Evolutionary conservation across 1,284 basidiomycete species (phyloP), one percentile per base, ranked within the genome.

Genomic region (Ustilago cynodontis): DNA sequence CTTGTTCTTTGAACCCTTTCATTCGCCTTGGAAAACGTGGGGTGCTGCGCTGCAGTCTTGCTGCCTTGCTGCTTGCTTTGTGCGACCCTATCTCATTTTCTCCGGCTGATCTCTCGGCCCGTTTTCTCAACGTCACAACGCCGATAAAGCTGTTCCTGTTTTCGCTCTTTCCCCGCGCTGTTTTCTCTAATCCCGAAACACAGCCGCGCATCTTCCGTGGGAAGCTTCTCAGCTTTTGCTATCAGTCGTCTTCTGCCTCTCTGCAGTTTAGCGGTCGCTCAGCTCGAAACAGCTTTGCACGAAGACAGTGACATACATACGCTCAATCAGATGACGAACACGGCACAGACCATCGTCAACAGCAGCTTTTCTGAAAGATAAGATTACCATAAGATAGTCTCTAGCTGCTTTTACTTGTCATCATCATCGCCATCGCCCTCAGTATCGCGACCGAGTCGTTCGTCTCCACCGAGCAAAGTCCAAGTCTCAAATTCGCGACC

Each of bases 401-500:
- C 41, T 1, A 20, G 41, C 18, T n/a, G 47, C 47, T 49, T 33
- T 33, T 33, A 49, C 47, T 49, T 49, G 33, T 57, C 52, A 28
- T 35, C 50, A 39, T 60, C 68, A 4, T 58, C 50, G 20, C 28
- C 61, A 22, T 69, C 69, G 8, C 37, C 80, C 7, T 72, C 78
- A 22, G 45, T 60, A 18, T 82, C 80, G 6, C 82, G 52, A 16
- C 80, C 81, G 24, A 83, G 56, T 39, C 82, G 53, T 66, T 83
- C 82, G 56, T 83, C 82, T 13, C 82, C 82, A 31, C 82, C 82
- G 7, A 83, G 59, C 39, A 83, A 58, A 18, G 68, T 74, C 81
- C 81, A 83, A 2, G 67, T 70, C 55, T 82, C 81, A 31, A 83
- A 43, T 53, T 82, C 80, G 10, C 81, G 35, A 0, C 82, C 82